Evolutionary conservation across 306 rosid genomes (phyloP).

Genomic region (Malus sylvestris): DNA sequence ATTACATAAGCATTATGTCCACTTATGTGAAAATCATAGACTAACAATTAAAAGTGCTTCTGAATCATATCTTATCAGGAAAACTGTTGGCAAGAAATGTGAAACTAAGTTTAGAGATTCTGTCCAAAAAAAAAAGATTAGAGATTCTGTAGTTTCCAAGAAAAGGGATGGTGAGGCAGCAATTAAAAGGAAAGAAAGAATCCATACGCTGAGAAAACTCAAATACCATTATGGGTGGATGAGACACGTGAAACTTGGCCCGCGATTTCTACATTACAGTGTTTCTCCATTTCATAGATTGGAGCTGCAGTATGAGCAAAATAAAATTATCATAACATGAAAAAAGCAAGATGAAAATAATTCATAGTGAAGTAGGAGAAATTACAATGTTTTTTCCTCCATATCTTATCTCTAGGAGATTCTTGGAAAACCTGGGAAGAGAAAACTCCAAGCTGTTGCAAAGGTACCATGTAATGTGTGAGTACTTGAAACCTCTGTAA

Average conservation of each 20-base stretch:
- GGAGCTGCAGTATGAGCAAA: conserved; percentile 49
- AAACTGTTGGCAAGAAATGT: neutral
- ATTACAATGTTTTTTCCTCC: conserved; percentile 88
- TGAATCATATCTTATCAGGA: neutral
- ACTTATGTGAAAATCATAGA: neutral
- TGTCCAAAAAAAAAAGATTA: neutral
- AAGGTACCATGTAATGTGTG: conserved; percentile 27
- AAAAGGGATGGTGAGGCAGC: conserved; percentile 3
- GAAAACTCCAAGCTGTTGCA: conserved; percentile 92
- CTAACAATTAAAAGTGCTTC: neutral
- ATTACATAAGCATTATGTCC: neutral
- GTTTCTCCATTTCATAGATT: conserved; percentile 87
- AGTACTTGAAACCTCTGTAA: conserved; percentile 16
- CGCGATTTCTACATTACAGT: conserved; percentile 85
- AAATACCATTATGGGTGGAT: conserved; percentile 75
- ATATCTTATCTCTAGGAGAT: conserved; percentile 70
- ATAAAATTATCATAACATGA: conserved; percentile 15
- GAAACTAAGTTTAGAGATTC: neutral
- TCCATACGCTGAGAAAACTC: conserved; percentile 37
- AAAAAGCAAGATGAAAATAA: neutral
- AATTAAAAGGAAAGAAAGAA: conserved; percentile 23
- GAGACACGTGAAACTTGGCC: conserved; percentile 77
- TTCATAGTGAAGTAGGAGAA: conserved; percentile 21
- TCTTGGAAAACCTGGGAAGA: conserved; percentile 99
- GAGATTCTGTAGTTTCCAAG: neutral